Evolutionary conservation across 2,329 filamentous ascomycete genomes (phyloP), one percentile per base, ranked within the genome.

Genomic region (Aschersonia sp.): DNA sequence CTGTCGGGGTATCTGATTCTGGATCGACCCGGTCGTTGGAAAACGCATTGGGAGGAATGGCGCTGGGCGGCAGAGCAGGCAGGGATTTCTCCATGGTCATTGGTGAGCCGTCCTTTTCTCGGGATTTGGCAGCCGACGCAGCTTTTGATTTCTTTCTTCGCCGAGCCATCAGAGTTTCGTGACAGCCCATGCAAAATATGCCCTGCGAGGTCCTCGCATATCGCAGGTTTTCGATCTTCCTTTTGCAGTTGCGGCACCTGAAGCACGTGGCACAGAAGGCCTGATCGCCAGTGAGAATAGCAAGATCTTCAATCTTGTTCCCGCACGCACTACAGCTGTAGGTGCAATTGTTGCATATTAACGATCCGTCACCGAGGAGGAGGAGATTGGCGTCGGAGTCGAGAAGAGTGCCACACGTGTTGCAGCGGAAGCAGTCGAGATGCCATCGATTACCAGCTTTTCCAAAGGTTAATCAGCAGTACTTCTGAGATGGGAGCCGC

Each of bases 291-390:
- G 92, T 98, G 55, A 98, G 73, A 63, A 98, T 98, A 53, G 92
- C 92, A 52, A 97, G 74, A 63, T 98, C 92, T 64, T 98, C 92
- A 56, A 98, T 98, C 72, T 98, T 98, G 71, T 94, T 90, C 50
- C 82, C 81, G 67, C 92, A 98, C 47, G 89, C 89, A 65, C 82
- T 95, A 72, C 92, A 98, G 73, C 89, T 96, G 66, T 98, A 98
- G 47, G 92, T 97, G 71, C 92, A 98, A 67, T 96, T 95, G 71
- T 95, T 97, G 75, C 92, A 98, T 57, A 98, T 97, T 55, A 98
- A 79, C 14, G 90, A 97, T 55, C 92, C 92, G 69, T 98, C 92
- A 63, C 92, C 92, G 53, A 98, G 85, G 30, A 98, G 83, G 46
- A 98, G 81, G 45, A 98, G 82, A 67, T 97, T 97, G 58, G 92